phyloP scores from a whole-genome alignment of 2,329 filamentous ascomycete genomes.

The Acrocalymma vagum region DNA sequence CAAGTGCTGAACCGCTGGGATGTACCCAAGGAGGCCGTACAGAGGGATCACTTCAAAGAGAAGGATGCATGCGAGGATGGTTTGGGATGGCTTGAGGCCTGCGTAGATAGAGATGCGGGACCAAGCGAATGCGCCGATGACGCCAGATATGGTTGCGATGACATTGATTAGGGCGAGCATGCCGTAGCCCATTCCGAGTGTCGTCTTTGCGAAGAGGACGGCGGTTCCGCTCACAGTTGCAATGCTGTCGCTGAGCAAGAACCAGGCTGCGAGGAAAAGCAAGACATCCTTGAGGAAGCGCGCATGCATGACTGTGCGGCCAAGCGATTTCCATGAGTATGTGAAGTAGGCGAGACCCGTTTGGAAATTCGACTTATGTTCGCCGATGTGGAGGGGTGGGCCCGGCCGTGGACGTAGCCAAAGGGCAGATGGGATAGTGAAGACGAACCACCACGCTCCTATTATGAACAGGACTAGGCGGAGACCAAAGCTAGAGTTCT shows the following conservation, averaged over 20 bases:
- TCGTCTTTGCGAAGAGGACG: constrained; percentile 93
- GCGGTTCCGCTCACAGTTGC: constrained; percentile 95
- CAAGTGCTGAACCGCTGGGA: constrained; percentile 77
- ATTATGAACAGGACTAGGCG: constrained; percentile 87
- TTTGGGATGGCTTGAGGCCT: constrained; percentile 79
- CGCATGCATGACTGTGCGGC: constrained; percentile 79
- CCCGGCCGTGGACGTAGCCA: constrained; percentile 91
- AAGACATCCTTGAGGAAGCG: constrained; percentile 76
- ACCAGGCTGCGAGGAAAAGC: constrained; percentile 88
- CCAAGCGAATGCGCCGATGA: constrained; percentile 91
- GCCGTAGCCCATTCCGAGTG: constrained; percentile 87
- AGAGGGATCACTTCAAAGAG: constrained; percentile 93
- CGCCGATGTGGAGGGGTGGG: constrained; percentile 66
- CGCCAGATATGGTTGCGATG: constrained; percentile 83
- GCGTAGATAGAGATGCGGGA: constrained; percentile 76
- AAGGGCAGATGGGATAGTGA: constrained; percentile 86
- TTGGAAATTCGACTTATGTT: constrained; percentile 37
- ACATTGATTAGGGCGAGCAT: constrained; percentile 93
- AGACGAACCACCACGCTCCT: constrained; percentile 90
- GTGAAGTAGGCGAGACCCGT: constrained; percentile 76
- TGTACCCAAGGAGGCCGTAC: constrained; percentile 88
- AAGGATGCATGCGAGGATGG: constrained; percentile 88
- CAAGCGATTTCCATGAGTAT: constrained; percentile 88
- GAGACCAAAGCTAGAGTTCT: constrained; percentile 83
- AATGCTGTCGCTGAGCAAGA: constrained; percentile 91